Evolutionary conservation across 495 filamentous ascomycete species (phyloP).

Genomic region (Friedmanniomyces endolithicus): DNA sequence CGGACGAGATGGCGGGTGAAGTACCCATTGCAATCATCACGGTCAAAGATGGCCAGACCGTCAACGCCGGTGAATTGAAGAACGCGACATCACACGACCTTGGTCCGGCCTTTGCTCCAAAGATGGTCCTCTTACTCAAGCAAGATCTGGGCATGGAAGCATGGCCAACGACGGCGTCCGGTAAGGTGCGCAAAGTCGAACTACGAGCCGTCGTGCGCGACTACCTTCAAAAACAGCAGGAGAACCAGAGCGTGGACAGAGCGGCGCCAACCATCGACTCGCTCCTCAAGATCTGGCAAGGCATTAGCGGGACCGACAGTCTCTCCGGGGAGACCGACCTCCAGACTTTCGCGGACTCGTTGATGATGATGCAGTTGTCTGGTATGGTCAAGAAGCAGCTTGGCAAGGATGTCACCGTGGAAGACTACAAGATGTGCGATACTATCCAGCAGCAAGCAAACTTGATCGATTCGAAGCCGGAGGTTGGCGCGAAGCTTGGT

Average conservation of each 20-base stretch:
- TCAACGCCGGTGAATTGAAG: conserved; percentile 15
- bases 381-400: conserved; percentile 10
- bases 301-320: conserved; percentile 3
- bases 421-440: conserved; percentile 10
- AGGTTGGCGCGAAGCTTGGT: background rate
- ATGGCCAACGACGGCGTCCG: conserved; percentile 31
- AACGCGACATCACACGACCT: conserved; percentile 23
- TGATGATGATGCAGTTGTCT: conserved; percentile 19
- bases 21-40: conserved; percentile 32
- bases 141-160: conserved; percentile 25
- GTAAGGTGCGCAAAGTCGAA: conserved; percentile 33
- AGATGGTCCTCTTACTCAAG: conserved; percentile 25
- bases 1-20: conserved; percentile 33
- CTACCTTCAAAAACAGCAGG: conserved; percentile 3
- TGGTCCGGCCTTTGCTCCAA: conserved; percentile 29
- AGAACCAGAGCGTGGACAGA: background rate
- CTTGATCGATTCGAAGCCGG: conserved; percentile 2
- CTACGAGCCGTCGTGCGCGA: conserved; percentile 7
- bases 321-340: background rate
- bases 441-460: conserved; percentile 10
- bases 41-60: background rate
- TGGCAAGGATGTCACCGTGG: conserved; percentile 10
- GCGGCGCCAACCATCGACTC: conserved; percentile 1
- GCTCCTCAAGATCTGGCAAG: conserved; percentile 10
- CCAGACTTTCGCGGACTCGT: conserved; percentile 10